Conservation (phyloP, 331 rosid species). For the Quercus tomentella region DNA sequence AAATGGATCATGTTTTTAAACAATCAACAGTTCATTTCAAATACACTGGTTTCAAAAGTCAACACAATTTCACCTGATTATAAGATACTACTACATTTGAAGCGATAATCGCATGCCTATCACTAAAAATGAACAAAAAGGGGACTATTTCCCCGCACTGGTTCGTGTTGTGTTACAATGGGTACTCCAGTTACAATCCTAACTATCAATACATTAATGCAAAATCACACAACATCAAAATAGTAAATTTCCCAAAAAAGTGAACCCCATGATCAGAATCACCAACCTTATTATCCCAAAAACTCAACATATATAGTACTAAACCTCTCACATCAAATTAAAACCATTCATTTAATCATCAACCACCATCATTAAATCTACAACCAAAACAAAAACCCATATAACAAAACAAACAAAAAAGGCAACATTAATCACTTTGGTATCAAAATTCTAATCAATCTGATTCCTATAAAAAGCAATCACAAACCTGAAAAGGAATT, state of each 20-base stretch:
- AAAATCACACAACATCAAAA: neutral
- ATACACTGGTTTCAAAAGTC: too few relatives aligned
- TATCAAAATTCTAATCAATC: too few relatives aligned
- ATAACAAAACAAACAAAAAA: neutral
- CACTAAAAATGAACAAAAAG: too few relatives aligned
- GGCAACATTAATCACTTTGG: neutral
- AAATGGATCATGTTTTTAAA: too few relatives aligned
- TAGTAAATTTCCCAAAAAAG: neutral
- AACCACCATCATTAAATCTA: neutral
- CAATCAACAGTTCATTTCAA: too few relatives aligned
- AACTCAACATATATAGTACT: neutral
- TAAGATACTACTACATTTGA: too few relatives aligned
- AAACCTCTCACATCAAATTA: neutral
- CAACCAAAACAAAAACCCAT: neutral
- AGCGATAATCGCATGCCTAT: too few relatives aligned
- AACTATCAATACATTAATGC: too few relatives aligned
- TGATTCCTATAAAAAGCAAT: neutral
- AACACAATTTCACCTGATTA: too few relatives aligned
- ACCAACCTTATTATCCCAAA: neutral
- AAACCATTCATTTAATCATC: neutral
- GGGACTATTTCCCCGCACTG: too few relatives aligned
- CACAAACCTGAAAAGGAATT: constrained; percentile 38
- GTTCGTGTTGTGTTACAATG: too few relatives aligned
- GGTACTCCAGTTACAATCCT: too few relatives aligned
- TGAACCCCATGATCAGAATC: neutral